Evolutionary conservation across 2,329 filamentous ascomycete species (phyloP).

Genomic region (Pseudogymnoascus pannorum): DNA sequence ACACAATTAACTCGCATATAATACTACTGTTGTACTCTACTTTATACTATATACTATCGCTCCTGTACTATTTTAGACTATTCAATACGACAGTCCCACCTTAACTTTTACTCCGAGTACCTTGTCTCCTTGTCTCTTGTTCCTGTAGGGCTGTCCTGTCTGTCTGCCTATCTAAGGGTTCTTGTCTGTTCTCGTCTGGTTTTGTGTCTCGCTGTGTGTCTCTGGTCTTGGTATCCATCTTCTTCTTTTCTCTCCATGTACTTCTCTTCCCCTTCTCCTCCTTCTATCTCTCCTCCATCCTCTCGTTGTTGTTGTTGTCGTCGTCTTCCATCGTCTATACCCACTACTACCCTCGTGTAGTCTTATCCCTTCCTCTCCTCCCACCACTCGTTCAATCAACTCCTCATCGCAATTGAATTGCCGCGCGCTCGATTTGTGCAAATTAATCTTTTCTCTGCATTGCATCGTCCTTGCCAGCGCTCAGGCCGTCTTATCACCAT

Average conservation of each 20-base stretch:
- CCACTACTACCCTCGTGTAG: neutral
- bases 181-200: neutral
- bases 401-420: neutral
- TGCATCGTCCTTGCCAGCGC: neutral
- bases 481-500: neutral
- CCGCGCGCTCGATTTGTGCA: neutral
- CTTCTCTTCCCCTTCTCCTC: neutral
- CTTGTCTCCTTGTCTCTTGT: too few species aligned
- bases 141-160: neutral
- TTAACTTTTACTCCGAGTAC: neutral
- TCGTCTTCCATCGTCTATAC: neutral
- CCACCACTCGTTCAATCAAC: neutral
- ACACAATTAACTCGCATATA: too few species aligned
- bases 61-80: neutral
- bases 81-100: slow-evolving; percentile 4
- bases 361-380: neutral
- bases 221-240: neutral
- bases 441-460: neutral
- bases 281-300: neutral
- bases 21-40: too few species aligned
- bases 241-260: neutral
- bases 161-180: neutral
- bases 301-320: neutral
- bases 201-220: neutral
- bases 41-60: too few species aligned